Evolutionary conservation across 2,329 filamentous ascomycete genomes (phyloP), one percentile per base, ranked within the genome.

Genomic region (Aspergillus sojae): DNA sequence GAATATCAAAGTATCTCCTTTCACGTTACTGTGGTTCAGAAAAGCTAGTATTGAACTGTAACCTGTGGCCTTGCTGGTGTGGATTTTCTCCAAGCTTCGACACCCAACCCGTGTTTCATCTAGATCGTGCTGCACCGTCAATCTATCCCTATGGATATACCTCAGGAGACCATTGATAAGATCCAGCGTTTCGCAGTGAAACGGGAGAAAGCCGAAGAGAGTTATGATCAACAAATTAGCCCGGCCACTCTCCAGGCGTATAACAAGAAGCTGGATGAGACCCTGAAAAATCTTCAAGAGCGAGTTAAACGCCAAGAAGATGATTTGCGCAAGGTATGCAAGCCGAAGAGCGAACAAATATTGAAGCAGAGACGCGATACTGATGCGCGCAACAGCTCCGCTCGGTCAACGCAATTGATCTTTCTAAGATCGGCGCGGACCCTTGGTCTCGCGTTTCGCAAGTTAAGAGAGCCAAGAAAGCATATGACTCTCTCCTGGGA

Each of bases 281-380:
- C 91, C 2, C 72, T 94, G 52, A 84, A 83, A 65, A 88, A 90
- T 72, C 85, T 94, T 1, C 87, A 91, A 73, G 77, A 78, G 60
- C 82, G 79, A 71, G 79, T 85, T 50, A 75, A 74, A 60, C 77
- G 77, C 65, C 83, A 84, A 70, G 80, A 83, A 66, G 74, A 77
- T 65, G 80, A 81, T 11, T 66, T 86, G 46, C 78, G 79, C 39
- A 76, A 79, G 72, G 83, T 84, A 73, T 50, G 73, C 59, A 16
- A 16, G 16, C n/a, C 34, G 12, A n/a, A 28, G 28, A 30, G 9
- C 26, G 12, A 19, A 10, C 9, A 50, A 50, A 34, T 5, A 36
- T 21, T 57, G 30, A 26, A 6, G 10, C 39, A 41, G 26, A 50
- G 14, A 21, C 48, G 54, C 28, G 11, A 50, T 41, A 16, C 64